Percentiles rank a stretch among this genome's conserved stretches.
phyloP scores from a whole-genome alignment of 495 filamentous ascomycete species.

The Hypoxylon fuscum region DNA sequence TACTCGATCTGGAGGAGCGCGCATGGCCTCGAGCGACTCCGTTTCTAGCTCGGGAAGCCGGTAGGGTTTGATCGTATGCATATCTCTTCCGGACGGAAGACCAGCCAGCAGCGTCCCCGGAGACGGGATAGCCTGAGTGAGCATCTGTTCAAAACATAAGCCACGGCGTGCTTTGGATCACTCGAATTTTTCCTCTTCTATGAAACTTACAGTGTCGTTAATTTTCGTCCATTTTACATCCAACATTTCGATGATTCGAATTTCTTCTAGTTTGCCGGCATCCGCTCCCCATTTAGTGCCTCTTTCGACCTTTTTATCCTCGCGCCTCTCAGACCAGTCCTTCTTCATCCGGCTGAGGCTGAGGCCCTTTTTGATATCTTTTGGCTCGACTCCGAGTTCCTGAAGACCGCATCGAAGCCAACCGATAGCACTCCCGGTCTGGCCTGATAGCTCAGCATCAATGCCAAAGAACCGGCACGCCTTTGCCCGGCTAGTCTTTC shows the following conservation, averaged over 20 bases:
- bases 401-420: slow-evolving; percentile 80
- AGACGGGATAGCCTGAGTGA: slow-evolving; percentile 79
- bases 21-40: slow-evolving; percentile 64
- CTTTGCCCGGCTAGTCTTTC: slow-evolving; percentile 76
- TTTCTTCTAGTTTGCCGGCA: slow-evolving; percentile 85
- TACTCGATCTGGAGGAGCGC: slow-evolving; percentile 54
- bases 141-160: slow-evolving; percentile 65
- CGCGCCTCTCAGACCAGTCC: slow-evolving; percentile 71
- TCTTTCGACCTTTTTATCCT: slow-evolving; percentile 74
- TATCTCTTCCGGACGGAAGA: slow-evolving; percentile 88
- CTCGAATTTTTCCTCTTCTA: background rate
- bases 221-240: slow-evolving; percentile 89
- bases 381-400: slow-evolving; percentile 69
- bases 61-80: slow-evolving; percentile 72
- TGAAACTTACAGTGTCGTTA: slow-evolving; percentile 83
- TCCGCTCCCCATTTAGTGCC: slow-evolving; percentile 80
- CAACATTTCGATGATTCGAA: slow-evolving; percentile 84
- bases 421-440: slow-evolving; percentile 81
- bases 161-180: background rate
- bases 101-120: slow-evolving; percentile 72
- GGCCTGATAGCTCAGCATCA: slow-evolving; percentile 82
- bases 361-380: slow-evolving; percentile 55
- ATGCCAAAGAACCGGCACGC: slow-evolving; percentile 91
- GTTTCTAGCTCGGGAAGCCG: slow-evolving; percentile 65
- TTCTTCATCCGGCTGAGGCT: slow-evolving; percentile 76